phyloP scores from a whole-genome alignment of 805 yeast species.

The Saturnispora quitensis region DNA sequence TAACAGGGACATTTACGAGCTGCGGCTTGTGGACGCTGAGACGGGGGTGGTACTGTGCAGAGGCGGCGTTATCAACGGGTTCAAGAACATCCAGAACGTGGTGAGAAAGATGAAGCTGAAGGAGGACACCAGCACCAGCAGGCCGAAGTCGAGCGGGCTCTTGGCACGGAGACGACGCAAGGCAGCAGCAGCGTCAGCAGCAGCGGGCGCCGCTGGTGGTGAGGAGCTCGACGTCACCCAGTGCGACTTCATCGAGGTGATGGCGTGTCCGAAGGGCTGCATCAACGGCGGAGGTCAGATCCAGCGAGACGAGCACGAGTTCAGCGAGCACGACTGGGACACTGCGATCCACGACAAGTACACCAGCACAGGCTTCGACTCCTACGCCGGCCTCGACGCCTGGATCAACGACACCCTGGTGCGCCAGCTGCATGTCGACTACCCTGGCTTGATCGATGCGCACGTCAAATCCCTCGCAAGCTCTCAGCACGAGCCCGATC shows the following conservation, averaged over 20 bases:
- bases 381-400: neutral
- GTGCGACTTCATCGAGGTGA: constrained; percentile 82
- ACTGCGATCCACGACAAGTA: constrained; percentile 29
- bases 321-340: constrained; percentile 35
- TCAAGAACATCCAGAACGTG: constrained; percentile 86
- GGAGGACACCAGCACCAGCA: neutral
- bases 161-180: constrained; percentile 38
- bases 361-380: constrained; percentile 24
- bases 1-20: constrained; percentile 69
- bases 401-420: constrained; percentile 2
- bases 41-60: constrained; percentile 32
- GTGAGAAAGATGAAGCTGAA: constrained; percentile 65
- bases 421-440: constrained; percentile 24
- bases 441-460: constrained; percentile 35
- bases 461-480: neutral
- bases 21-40: constrained; percentile 37
- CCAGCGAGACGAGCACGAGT: constrained; percentile 32
- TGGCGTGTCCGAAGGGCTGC: constrained; percentile 99
- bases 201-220: constrained; percentile 16
- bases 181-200: constrained; percentile 17
- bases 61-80: constrained; percentile 78
- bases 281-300: constrained; percentile 95
- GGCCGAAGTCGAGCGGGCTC: constrained; percentile 16
- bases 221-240: constrained; percentile 43
- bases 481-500: neutral